Conservation (phyloP, 257 asterid genomes). For the Haberlea rhodopensis region DNA sequence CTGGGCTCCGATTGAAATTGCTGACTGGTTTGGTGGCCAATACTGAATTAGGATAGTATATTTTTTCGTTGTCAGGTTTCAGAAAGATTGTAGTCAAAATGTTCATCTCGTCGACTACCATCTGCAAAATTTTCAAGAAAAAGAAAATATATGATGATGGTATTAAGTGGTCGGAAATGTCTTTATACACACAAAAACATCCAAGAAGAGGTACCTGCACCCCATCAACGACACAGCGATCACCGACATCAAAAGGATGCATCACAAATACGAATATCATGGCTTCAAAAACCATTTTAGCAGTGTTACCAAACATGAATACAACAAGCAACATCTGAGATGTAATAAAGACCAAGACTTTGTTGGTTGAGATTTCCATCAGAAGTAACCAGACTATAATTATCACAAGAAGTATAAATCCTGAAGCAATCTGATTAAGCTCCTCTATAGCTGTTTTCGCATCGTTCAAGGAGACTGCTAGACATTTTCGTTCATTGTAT, state of each 20-base stretch:
- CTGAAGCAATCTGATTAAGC: slow-evolving; percentile 54
- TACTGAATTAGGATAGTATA: slow-evolving; percentile 60
- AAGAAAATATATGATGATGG: not conserved
- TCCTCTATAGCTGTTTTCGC: slow-evolving; percentile 64
- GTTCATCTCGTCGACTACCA: slow-evolving; percentile 77
- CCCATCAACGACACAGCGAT: slow-evolving; percentile 62
- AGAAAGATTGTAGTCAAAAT: slow-evolving; percentile 65
- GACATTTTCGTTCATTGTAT: slow-evolving; percentile 51
- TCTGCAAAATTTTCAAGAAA: slow-evolving; percentile 35
- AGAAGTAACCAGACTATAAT: slow-evolving; percentile 51
- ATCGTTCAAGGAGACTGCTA: slow-evolving; percentile 53
- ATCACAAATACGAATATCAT: slow-evolving; percentile 48
- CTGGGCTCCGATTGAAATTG: slow-evolving; percentile 69
- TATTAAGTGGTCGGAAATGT: not conserved
- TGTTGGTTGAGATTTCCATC: slow-evolving; percentile 50
- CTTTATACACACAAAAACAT: too few relatives aligned
- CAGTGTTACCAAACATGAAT: slow-evolving; percentile 58
- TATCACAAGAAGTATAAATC: slow-evolving; percentile 37
- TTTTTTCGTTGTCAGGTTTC: slow-evolving; percentile 53
- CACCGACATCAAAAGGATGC: slow-evolving; percentile 72
- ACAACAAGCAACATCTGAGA: slow-evolving; percentile 52
- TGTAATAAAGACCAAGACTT: slow-evolving; percentile 46
- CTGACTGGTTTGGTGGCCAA: slow-evolving; percentile 58
- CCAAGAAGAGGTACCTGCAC: slow-evolving; percentile 35
- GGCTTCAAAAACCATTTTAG: slow-evolving; percentile 46